Percentiles rank a stretch among this genome's conserved stretches.
Evolutionary conservation across 148 eudicot genomes (phyloP).

Genomic region (Selenicereus undatus): DNA sequence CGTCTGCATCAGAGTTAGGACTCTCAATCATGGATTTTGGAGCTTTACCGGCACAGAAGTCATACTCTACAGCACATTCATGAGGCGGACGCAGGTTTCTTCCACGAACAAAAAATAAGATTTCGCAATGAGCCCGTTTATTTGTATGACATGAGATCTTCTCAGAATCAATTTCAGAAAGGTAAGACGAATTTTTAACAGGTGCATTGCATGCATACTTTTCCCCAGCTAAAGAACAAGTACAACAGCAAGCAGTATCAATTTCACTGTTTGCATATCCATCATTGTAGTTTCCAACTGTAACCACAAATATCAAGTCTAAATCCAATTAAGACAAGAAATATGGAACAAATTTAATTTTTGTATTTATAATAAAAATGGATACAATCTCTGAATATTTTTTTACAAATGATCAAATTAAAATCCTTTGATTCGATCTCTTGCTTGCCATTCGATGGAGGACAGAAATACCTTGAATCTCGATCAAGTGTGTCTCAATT

Average conservation of each 20-base stretch:
- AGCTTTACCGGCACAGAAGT: background rate
- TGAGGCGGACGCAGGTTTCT: conserved; percentile 36
- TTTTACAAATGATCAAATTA: too few relatives aligned
- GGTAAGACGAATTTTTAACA: conserved; percentile 3
- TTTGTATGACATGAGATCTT: conserved; percentile 28
- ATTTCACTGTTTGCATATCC: background rate
- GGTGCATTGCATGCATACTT: background rate
- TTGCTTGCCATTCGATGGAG: too few relatives aligned
- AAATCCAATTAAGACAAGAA: too few relatives aligned
- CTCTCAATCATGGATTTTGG: conserved; percentile 6
- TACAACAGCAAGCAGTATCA: background rate
- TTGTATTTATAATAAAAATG: too few relatives aligned
- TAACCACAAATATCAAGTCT: too few relatives aligned
- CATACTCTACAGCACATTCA: conserved; percentile 28
- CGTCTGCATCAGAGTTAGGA: conserved; percentile 2
- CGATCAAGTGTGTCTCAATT: too few relatives aligned
- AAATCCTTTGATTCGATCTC: too few relatives aligned
- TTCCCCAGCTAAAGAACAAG: conserved; percentile 16
- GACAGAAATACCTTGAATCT: too few relatives aligned
- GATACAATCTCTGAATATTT: too few relatives aligned
- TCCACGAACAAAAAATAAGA: conserved; percentile 33
- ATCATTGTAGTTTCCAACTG: conserved; percentile 33
- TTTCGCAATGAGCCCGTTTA: conserved; percentile 38
- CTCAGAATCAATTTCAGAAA: conserved; percentile 23
- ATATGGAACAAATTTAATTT: too few relatives aligned